Percentiles rank a stretch among this genome's conserved stretches.
phyloP scores from a whole-genome alignment of 441 rosid species.

The Flueggea neowawraea region DNA sequence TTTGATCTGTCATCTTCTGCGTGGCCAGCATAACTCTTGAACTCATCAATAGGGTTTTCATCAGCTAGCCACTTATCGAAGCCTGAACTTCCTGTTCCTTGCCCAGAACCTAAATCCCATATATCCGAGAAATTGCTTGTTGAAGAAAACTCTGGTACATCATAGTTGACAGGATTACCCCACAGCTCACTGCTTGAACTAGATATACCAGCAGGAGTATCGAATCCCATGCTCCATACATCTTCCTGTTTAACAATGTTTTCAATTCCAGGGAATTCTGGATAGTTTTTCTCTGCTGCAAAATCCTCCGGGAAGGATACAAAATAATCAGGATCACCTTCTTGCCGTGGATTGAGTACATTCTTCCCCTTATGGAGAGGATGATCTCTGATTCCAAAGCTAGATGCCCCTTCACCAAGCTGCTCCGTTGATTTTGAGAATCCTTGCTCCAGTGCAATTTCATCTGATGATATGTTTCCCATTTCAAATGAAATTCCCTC shows the following conservation, averaged over 20 bases:
- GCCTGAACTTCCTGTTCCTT: conserved; percentile 44
- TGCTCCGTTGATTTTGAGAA: conserved; percentile 15
- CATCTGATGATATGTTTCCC: conserved; percentile 22
- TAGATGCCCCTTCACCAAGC: conserved; percentile 35
- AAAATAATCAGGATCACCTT: conserved; percentile 36
- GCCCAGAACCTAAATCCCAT: conserved; percentile 54
- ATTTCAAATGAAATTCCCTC: conserved; percentile 27
- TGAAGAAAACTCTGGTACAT: conserved; percentile 44
- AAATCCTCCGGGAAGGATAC: conserved; percentile 39
- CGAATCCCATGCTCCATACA: conserved; percentile 59
- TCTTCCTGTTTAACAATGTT: conserved; percentile 49
- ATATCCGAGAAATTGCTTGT: conserved; percentile 51
- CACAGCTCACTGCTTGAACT: conserved; percentile 46
- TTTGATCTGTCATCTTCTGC: conserved; percentile 23
- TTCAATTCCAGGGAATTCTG: conserved; percentile 35
- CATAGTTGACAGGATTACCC: conserved; percentile 42
- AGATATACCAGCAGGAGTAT: conserved; percentile 36
- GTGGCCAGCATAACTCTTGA: conserved; percentile 22
- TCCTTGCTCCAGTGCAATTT: conserved; percentile 10
- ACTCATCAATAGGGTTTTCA: conserved; percentile 26
- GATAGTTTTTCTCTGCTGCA: conserved; percentile 23
- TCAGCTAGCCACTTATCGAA: conserved; percentile 40
- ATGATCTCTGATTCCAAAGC: conserved; percentile 22
- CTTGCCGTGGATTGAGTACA: conserved; percentile 32
- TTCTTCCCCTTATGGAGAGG: conserved; percentile 40